Conservation (phyloP, 208 protist species). For the Crithidia expoeki region DNA sequence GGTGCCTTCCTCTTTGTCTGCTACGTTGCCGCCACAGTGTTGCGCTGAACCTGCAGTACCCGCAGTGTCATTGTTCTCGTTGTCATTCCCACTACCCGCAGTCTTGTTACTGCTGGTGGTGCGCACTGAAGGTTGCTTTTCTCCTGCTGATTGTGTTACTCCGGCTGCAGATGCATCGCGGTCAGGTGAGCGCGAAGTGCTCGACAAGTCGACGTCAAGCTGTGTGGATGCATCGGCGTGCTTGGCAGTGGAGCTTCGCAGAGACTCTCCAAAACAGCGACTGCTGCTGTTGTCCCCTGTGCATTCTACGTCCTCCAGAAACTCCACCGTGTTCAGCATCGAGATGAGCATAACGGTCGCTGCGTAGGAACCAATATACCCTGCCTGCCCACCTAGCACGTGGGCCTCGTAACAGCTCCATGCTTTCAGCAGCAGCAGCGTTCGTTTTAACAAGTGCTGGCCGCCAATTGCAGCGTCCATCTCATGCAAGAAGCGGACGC, state of each 20-base stretch:
- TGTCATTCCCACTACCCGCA: too few species aligned
- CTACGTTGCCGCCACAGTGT: too few species aligned
- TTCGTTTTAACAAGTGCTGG: conserved; percentile 90
- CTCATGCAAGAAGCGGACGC: conserved; percentile 89
- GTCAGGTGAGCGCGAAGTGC: neutral
- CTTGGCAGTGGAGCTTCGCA: neutral
- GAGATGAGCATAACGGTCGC: conserved; percentile 92
- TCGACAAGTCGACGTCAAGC: neutral
- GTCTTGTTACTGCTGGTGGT: neutral
- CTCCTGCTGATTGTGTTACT: too few species aligned
- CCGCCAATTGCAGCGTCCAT: conserved; percentile 82
- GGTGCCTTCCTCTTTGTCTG: too few species aligned
- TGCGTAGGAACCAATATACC: conserved; percentile 91
- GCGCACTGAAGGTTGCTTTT: neutral
- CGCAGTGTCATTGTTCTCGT: too few species aligned
- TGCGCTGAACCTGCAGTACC: too few species aligned
- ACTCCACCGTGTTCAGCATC: conserved; percentile 88
- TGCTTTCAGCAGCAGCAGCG: conserved; percentile 88
- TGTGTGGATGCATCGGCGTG: neutral
- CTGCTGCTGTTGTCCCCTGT: neutral
- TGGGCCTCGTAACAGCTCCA: conserved; percentile 93
- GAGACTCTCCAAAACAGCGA: neutral
- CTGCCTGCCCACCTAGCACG: conserved; percentile 87
- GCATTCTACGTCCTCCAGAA: conserved; percentile 70
- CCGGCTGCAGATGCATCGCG: neutral